Base-by-base conservation (phyloP, 1,139 yeast genomes). In the Protomyces arabidopsidicola region DNA sequence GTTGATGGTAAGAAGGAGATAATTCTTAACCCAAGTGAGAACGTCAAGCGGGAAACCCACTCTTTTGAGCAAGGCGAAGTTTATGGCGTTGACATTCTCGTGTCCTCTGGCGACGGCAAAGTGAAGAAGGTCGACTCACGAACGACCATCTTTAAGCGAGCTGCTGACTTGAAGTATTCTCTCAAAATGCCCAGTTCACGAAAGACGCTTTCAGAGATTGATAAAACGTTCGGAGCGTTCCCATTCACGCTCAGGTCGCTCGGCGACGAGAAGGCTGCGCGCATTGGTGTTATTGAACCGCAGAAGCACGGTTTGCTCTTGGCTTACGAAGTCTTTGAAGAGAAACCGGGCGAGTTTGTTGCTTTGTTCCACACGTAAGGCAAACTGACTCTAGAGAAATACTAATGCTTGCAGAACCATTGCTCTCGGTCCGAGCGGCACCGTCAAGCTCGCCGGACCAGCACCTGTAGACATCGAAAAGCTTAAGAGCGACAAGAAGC, bases 51-150 rank as follows among this genome's bases (percentile, higher is more conserved):
- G 69, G 86, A 82, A 73, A 79, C 89, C 60, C 77, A 78, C 73
- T 83, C 82, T 72, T 87, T 87, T 71, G 90, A 83, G 74, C 89
- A 84, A 74, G 85, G 85, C 72, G 91, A 87, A 73, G 93, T 87
- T 54, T 87, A 84, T 73, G 95, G 93, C 60, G 78, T 87, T 71
- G 95, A 87, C 72, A 81, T 87, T 67, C 80, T 87, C 70, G 80
- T 87, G 68, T 82, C 89, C 34, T 80, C 90, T 60, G 83, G 86
- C 20, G 84, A 82, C 59, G 95, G 95, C 68, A 86, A 86, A 78
- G 68, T 86, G 68, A 82, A 82, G 74, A 77, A 78, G 67, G 79
- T 85, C 61, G 82, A 83, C 69, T 80, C 81, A 73, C 82, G 83
- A 72, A 87, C 95, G 68, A 82, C 90, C 51, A 79, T 88, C 70